Base-by-base conservation (phyloP, 441 rosid genomes). In the Populus hybrid region DNA sequence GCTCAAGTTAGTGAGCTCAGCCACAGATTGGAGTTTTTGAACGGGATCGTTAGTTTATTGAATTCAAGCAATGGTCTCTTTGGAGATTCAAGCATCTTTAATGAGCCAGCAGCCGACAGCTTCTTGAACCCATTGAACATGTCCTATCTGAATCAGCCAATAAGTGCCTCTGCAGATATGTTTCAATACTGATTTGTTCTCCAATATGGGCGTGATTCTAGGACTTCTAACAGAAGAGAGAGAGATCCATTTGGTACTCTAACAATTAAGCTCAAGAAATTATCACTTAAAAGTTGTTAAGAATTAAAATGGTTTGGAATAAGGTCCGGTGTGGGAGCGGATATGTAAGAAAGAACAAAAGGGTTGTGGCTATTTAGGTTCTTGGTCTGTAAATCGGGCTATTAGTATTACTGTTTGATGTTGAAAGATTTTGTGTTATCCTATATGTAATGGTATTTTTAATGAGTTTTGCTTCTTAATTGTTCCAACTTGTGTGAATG, bases 1-100 rank as follows among this genome's bases (percentile, higher is more conserved):
- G 97, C 94, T 83, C 97, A 91, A 79, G 67, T 83, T n/a, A 50
- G 78, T n/a, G 98, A 95, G 81, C 98, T 95, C n/a, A 83, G 77
- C 78, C 85, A 88, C 61, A 85, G 97, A 69, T 79, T 95, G 42
- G 78, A 82, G 30, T 91, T 96, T 3, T 73, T 93, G 79, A 85
- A 89, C 77, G 95, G 92, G 72, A 93, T 95, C 50, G 75, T 91
- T 68, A 68, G 46, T n/a, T 85, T 86, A 81, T 70, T 91, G 82
- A 84, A 67, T 36, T 78, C 85, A 28, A 81, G 16, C 67, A 80
- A 70, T 67, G 80, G 75, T 1, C 26, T 23, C 6, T 65, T 64
- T 53, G 85, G 79, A 67, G 79, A 77, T 68, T 26, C 86, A 21
- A 80, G 72, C 80, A 5, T 73, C 76, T 67, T 70, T 78, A 57